phyloP scores from a whole-genome alignment of 345 rosid genomes.

The Clarkia xantiana region DNA sequence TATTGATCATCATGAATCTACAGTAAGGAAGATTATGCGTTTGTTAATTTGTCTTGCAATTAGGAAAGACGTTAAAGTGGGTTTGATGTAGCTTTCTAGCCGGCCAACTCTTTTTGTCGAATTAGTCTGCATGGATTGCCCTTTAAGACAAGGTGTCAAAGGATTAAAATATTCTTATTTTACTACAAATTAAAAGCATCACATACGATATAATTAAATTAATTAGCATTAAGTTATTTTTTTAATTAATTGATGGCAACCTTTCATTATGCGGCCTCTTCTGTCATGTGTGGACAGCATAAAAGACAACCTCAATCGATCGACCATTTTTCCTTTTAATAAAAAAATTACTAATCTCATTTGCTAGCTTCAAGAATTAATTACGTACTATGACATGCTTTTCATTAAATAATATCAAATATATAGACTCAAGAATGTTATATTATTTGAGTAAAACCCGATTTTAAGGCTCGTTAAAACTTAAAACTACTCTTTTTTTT shows the following conservation, averaged over 20 bases:
- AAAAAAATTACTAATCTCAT: neutral
- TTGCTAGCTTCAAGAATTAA: too few relatives aligned
- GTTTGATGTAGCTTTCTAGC: constrained; percentile 40
- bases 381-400: neutral
- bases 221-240: constrained; percentile 14
- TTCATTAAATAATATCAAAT: neutral
- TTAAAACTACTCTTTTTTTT: too few relatives aligned
- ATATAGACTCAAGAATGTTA: too few relatives aligned
- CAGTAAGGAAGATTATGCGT: too few relatives aligned
- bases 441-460: too few relatives aligned
- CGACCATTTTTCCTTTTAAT: constrained; percentile 6
- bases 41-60: neutral
- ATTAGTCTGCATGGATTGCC: constrained; percentile 13
- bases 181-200: neutral
- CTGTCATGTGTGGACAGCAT: constrained; percentile 20
- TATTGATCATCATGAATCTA: too few relatives aligned
- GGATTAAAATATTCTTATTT: neutral
- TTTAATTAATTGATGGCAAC: constrained; percentile 11
- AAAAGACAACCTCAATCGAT: constrained; percentile 40
- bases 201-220: neutral
- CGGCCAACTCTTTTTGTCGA: constrained; percentile 54
- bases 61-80: constrained; percentile 13
- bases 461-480: too few relatives aligned
- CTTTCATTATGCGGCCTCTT: neutral
- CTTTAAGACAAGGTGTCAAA: constrained; percentile 21